A percentile compares a stretch with the other conserved stretches of the same genome.
These are phyloP conservation scores for Lavandula angustifolia DNA, from an alignment of 257 asterid genomes.

Conservation along the genomic window DNA sequence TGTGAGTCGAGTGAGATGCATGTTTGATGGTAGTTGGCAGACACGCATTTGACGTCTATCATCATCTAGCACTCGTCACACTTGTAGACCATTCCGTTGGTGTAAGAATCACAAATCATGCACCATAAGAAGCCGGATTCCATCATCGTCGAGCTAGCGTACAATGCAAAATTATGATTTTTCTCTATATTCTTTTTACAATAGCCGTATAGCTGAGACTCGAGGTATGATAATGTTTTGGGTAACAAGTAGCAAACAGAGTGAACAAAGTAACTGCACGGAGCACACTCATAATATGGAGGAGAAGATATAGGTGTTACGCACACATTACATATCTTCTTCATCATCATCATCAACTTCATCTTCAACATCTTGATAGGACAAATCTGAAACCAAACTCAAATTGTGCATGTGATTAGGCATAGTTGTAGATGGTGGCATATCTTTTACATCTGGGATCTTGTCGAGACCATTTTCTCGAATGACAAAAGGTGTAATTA, in stretches of 20 bases:
- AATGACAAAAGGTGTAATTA: too few relatives aligned
- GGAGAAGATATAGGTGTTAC: not conserved
- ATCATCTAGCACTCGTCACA: not conserved
- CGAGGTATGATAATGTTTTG: not conserved
- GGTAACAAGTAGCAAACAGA: not conserved
- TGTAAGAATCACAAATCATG: not conserved
- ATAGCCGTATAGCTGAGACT: not conserved
- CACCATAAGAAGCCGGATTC: too few relatives aligned
- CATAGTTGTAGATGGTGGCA: too few relatives aligned
- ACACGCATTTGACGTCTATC: not conserved
- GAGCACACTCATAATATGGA: not conserved
- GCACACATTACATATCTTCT: not conserved
- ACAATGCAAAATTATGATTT: not conserved
- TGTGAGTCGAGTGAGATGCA: not conserved
- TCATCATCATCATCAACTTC: too few relatives aligned
- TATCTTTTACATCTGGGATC: too few relatives aligned
- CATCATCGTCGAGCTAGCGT: not conserved
- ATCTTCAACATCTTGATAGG: too few relatives aligned
- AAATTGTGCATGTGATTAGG: too few relatives aligned
- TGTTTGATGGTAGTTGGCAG: not conserved
- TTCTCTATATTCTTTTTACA: too few relatives aligned
- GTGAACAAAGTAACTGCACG: not conserved
- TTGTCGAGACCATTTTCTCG: too few relatives aligned
- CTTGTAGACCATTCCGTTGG: not conserved
- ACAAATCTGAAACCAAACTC: too few relatives aligned